Evolutionary conservation across 495 filamentous ascomycete genomes (phyloP), one percentile per base, ranked within the genome.

Genomic region (Penicillium daleae): DNA sequence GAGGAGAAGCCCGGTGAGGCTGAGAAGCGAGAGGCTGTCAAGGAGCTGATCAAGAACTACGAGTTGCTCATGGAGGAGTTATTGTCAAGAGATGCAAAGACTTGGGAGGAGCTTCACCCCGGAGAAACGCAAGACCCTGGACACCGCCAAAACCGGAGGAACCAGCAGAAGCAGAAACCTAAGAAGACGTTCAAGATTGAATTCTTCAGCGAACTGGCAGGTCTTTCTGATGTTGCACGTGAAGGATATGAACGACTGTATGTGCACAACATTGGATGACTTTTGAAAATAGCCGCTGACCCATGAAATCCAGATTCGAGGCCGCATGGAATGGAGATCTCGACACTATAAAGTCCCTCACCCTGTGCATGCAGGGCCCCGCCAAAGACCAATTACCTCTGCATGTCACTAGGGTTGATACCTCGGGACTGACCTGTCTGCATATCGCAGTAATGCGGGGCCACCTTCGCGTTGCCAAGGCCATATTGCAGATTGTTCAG

Each of bases 251-350:
- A 90, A 10, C 48, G 74, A 66, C 57, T 86, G 77, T 83, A 78
- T 78, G 72, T 13, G 2, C 9, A 19, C 35, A 10, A 27, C 46
- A 22, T 61, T 77, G 24, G 2, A 12, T 12, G 29, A 21, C 40
- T n/a, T 26, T 44, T 15, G 17, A 56, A 3, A 32, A 1, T 8
- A 37, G 17, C 66, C 13, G 22, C 67, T 74, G 37, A 73, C 37
- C 55, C 22, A 31, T 12, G 26, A 12, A 21, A 24, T 15, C 48
- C 71, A 87, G 79, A 62, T 91, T 90, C 58, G 83, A 92, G 68
- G 89, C 90, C 10, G 86, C 85, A 1, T 92, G 88, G 87, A 60
- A 56, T n/a, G 87, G 88, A 4, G 85, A 93, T 65, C 44, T 88
- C 1, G 76, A 82, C 0, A 86, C 76, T 4, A 74, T 85, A 40